phyloP scores from a whole-genome alignment of 495 filamentous ascomycete genomes.

The Echria macrotheca region DNA sequence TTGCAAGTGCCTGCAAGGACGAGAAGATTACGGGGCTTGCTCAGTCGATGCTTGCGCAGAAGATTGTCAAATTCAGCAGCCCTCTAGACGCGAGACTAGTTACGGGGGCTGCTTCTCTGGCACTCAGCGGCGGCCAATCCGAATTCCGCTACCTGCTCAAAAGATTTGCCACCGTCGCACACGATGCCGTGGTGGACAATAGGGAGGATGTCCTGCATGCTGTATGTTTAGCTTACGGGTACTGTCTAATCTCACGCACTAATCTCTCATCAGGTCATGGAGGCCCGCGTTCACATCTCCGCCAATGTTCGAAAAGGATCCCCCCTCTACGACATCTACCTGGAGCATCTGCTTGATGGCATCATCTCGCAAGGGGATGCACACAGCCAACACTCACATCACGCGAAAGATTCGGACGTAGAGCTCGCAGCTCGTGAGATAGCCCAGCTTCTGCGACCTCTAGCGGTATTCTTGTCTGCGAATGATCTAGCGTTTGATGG shows the following conservation, averaged over 20 bases:
- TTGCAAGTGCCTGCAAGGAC: constrained; percentile 74
- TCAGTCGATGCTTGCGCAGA: constrained; percentile 93
- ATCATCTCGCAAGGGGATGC: constrained; percentile 86
- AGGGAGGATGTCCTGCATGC: constrained; percentile 54
- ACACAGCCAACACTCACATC: constrained; percentile 40
- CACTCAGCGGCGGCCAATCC: constrained; percentile 61
- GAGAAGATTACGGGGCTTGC: constrained; percentile 89
- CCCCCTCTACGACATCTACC: constrained; percentile 67
- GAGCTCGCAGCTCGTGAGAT: constrained; percentile 81
- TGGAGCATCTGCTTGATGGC: constrained; percentile 78
- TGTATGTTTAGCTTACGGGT: constrained; percentile 46
- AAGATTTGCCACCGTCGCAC: constrained; percentile 66
- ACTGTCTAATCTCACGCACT: constrained; percentile 7
- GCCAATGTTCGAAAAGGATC: constrained; percentile 60
- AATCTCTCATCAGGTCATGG: constrained; percentile 47
- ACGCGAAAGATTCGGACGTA: constrained; percentile 64
- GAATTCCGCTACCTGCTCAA: constrained; percentile 84
- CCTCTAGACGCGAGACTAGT: constrained; percentile 78
- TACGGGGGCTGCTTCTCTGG: constrained; percentile 70
- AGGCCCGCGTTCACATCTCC: constrained; percentile 74
- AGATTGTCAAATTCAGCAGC: constrained; percentile 74
- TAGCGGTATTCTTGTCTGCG: constrained; percentile 67
- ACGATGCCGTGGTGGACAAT: constrained; percentile 63
- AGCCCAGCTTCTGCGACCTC: constrained; percentile 70
- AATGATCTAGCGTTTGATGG: constrained; percentile 41